A percentile compares a stretch with the other conserved stretches of the same genome.
Evolutionary conservation across 1,284 basidiomycete genomes (phyloP).

Genomic region (Pseudozyma thailandica): DNA sequence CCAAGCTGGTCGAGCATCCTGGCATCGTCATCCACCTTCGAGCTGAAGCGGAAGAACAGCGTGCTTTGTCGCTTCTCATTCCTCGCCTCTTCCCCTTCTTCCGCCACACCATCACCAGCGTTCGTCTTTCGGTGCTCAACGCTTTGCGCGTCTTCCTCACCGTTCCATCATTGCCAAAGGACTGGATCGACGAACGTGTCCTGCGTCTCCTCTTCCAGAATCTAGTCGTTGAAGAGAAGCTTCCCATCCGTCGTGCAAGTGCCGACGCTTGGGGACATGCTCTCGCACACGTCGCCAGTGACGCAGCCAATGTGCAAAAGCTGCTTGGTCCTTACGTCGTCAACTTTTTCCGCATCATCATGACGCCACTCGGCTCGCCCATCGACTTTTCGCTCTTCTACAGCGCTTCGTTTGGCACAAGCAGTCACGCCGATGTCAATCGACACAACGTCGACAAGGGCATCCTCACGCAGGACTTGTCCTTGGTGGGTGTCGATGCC

Average conservation of each 20-base stretch:
- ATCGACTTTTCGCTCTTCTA: conserved; percentile 80
- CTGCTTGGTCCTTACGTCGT: conserved; percentile 64
- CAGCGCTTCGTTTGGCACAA: conserved; percentile 67
- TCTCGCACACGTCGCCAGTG: conserved; percentile 69
- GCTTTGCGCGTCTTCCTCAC: conserved; percentile 87
- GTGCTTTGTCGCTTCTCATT: conserved; percentile 77
- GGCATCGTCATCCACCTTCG: conserved; percentile 79
- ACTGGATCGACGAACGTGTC: conserved; percentile 84
- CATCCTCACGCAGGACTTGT: conserved; percentile 90
- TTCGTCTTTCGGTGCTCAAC: conserved; percentile 91
- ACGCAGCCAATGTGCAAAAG: conserved; percentile 28
- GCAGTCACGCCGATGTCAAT: conserved; percentile 61
- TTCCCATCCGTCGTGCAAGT: conserved; percentile 83
- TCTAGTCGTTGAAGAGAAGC: conserved; percentile 88
- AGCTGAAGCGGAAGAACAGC: conserved; percentile 33
- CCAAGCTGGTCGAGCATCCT: conserved; percentile 67
- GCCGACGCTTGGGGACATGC: conserved; percentile 82
- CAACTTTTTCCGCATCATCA: conserved; percentile 76
- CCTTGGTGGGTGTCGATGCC: conserved; percentile 81
- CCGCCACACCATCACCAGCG: conserved; percentile 93
- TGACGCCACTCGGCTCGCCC: conserved; percentile 88
- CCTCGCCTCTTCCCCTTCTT: conserved; percentile 95
- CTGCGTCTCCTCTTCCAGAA: conserved; percentile 92
- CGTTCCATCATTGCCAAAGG: conserved; percentile 78
- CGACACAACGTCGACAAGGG: conserved; percentile 92